A percentile compares a stretch with the other conserved stretches of the same genome.
Evolutionary conservation across 1,284 basidiomycete species (phyloP).

Genomic region (Moesziomyces antarcticus): DNA sequence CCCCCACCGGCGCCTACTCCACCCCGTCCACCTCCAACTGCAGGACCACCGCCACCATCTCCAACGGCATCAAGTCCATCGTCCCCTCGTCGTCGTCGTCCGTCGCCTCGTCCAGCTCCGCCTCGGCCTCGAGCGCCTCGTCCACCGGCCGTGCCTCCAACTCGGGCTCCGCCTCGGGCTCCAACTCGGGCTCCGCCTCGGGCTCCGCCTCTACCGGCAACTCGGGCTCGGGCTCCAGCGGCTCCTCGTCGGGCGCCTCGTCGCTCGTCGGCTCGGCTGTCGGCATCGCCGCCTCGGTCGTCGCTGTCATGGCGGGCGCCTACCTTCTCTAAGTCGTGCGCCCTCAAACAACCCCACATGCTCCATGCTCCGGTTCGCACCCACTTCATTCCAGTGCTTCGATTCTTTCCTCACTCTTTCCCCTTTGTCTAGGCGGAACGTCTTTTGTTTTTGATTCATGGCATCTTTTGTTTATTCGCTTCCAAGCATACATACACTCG

Average conservation of each 20-base stretch:
- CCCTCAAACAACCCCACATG: too few relatives aligned
- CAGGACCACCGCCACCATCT: constrained; percentile 37
- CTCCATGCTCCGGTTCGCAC: neutral
- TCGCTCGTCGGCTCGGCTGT: constrained; percentile 20
- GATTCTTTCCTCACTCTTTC: too few relatives aligned
- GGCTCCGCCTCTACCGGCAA: neutral
- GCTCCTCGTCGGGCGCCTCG: constrained; percentile 28
- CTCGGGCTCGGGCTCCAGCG: constrained; percentile 8
- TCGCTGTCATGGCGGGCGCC: constrained; percentile 43
- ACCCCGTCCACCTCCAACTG: constrained; percentile 58
- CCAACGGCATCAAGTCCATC: constrained; percentile 54
- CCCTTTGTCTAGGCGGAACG: too few relatives aligned
- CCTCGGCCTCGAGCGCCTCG: constrained; percentile 1
- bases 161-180: constrained; percentile 10
- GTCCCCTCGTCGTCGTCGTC: constrained; percentile 16
- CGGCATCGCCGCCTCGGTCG: constrained; percentile 36
- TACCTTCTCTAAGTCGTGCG: constrained; percentile 52
- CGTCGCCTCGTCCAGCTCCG: constrained; percentile 4
- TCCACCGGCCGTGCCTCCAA: constrained; percentile 8
- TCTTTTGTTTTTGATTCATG: too few relatives aligned
- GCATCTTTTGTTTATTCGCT: too few relatives aligned
- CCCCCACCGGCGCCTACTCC: constrained; percentile 60
- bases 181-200: neutral
- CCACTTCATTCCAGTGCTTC: neutral
- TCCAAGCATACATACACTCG: too few relatives aligned